Evolutionary conservation across 441 rosid species (phyloP), one percentile per base, ranked within the genome.

Genomic region (Syzygium syzygioides): DNA sequence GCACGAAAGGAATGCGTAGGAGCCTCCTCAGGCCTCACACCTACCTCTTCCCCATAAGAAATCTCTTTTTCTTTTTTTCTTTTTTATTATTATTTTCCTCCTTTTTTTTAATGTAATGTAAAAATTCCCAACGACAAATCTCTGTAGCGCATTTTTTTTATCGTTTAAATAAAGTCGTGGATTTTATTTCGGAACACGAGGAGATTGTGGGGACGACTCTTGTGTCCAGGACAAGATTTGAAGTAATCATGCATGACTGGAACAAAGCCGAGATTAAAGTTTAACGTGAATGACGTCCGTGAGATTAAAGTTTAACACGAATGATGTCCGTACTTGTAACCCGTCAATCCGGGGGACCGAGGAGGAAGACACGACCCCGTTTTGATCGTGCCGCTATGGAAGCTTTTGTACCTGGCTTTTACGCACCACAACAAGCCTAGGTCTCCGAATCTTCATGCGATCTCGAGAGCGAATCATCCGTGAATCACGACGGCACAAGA

Each of bases 201-300:
- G 83, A 76, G 83, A 76, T 76, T 76, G 52, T 41, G 52, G 83
- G 83, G 83, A 45, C 41, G 83, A 76, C 83, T 71, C 83, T 71
- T 23, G 52, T 23, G 83, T 10, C 41, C 41, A 76, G 12, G 83
- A 76, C 83, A 41, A 37, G 41, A 76, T 76, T 41, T 76, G 83
- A 76, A 76, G 52, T 76, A 23, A 76, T 76, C 52, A 1, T 37
- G 52, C 83, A 6, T 20, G 83, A 37, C 17, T n/a, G 83, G 83
- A 13, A 76, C 14, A 25, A 23, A 41, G 52, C 83, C 52, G 2
- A 11, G 28, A 6, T 6, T 20, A 20, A 37, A 45, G 23, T 1
- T 10, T 20, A 20, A 71, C 14, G 23, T 7, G 17, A 23, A 37
- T 12, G 15, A 37, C 83, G 52, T 23, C n/a, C 0, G 3, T 23